Evolutionary conservation across 768 basidiomycete genomes (phyloP).

Genomic region (Stropharia rugosoannulata): DNA sequence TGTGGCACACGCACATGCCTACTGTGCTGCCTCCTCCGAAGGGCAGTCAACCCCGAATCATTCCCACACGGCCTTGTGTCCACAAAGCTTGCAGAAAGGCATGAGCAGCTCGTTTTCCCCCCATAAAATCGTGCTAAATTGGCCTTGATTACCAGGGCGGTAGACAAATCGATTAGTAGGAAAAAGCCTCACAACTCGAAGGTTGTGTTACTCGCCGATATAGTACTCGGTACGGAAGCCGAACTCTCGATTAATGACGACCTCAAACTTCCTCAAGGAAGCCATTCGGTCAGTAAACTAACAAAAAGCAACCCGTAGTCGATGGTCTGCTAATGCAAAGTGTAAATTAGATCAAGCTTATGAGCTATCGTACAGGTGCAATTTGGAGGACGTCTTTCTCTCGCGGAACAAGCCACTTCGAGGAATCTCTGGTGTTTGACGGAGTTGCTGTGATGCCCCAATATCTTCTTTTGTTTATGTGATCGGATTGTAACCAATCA

Average conservation of each 20-base stretch:
- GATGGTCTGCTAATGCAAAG: not conserved
- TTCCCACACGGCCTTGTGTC: not conserved
- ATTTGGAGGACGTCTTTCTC: no score
- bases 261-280: not conserved
- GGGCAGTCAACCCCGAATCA: not conserved
- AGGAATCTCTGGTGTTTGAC: constrained; percentile 17
- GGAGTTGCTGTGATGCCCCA: constrained; percentile 17
- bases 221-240: not conserved
- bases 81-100: not conserved
- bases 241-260: not conserved
- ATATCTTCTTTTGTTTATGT: constrained; percentile 21
- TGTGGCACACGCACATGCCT: not conserved
- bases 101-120: not conserved
- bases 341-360: not conserved
- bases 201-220: not conserved
- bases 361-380: constrained; percentile 13
- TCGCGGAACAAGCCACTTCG: constrained; percentile 8
- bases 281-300: not conserved
- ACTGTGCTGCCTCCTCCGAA: not conserved
- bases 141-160: not conserved
- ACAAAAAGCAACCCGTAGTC: not conserved
- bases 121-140: not conserved
- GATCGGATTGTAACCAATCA: not conserved
- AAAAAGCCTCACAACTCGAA: not conserved
- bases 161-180: not conserved